These are phyloP conservation scores for Friedmanniomyces simplex DNA, from an alignment of 495 filamentous ascomycete species.

Conservation along the genomic window DNA sequence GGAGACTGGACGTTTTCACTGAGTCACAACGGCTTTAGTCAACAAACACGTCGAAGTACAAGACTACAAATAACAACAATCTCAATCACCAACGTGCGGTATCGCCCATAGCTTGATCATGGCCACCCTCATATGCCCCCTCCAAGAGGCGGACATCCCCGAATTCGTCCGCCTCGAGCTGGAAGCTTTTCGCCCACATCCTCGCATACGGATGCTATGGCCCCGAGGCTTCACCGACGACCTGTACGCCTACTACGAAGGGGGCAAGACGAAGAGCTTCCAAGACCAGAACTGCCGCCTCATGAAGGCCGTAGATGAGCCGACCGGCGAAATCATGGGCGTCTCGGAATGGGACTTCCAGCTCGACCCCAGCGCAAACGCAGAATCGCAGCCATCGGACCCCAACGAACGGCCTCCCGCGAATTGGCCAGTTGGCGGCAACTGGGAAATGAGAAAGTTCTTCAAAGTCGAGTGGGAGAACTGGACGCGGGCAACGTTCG, in stretches of 20 bases:
- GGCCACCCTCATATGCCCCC: constrained; percentile 5
- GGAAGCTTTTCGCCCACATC: constrained; percentile 16
- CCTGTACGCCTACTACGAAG: constrained; percentile 12
- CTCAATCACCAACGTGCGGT: not conserved
- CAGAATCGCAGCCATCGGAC: not conserved
- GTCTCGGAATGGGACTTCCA: constrained; percentile 16
- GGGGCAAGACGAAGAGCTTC: constrained; percentile 1
- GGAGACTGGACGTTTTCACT: too few species aligned
- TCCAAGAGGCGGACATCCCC: constrained; percentile 14
- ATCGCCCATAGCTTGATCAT: not conserved
- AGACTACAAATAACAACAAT: not conserved
- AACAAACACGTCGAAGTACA: too few species aligned
- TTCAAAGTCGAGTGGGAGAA: constrained; percentile 13
- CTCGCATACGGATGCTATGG: constrained; percentile 14
- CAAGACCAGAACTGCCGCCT: constrained; percentile 4
- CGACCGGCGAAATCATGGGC: constrained; percentile 10
- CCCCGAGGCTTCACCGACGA: constrained; percentile 13
- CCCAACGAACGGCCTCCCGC: constrained; percentile 10
- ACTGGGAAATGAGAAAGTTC: constrained; percentile 8
- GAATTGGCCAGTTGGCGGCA: constrained; percentile 14
- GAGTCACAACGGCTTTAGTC: too few species aligned
- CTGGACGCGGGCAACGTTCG: constrained; percentile 6
- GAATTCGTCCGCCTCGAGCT: constrained; percentile 9
- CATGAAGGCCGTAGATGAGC: constrained; percentile 15
- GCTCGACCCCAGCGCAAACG: not conserved